Evolutionary conservation across 495 filamentous ascomycete species (phyloP), one percentile per base, ranked within the genome.

Genomic region (Diplogelasinospora grovesii): DNA sequence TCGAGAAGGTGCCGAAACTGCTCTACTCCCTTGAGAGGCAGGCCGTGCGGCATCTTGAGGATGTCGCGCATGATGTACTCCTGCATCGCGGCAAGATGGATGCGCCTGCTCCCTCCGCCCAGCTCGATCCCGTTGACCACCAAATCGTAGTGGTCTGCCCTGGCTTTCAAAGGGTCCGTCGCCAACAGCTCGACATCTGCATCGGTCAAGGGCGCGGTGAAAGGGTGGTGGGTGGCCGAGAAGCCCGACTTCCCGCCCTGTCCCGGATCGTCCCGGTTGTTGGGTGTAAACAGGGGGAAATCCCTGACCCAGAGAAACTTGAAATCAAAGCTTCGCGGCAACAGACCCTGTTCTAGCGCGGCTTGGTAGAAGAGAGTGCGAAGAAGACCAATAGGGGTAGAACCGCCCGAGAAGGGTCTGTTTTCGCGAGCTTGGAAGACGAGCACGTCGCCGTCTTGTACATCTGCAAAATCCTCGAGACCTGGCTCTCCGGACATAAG

Each of bases 111-210:
- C 8, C 92, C 92, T 9, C 92, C 92, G 28, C 92, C 92, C 20
- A 98, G 74, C 60, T 98, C 92, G 10, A 95, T 78, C 11, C 92
- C 92, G 55, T 98, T 98, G 42, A 97, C 76, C 9, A 98, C 92
- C 11, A 98, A 73, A 53, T 98, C 92, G 59, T 94, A 98, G 58
- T 93, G 86, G 56, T 94, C 89, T 1, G 77, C 89, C 25, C 71
- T 73, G 0, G 75, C 89, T 42, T 73, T 63, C 8, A 83, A 69
- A 2, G 92, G 93, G 38, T 87, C 70, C 4, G 75, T 80, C 14
- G 74, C 61, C 8, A 96, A 75, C 2, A 89, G 56, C 29, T 86
- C 80, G 20, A 94, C 76, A 53, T 97, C 93, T 9, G 68, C 65
- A 9, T 73, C 49, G 5, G 77, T 73, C 38, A 82, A 78, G 0